Percentiles rank a stretch among this genome's conserved stretches.
Evolutionary conservation across 768 basidiomycete species (phyloP).

Genomic region (Russula olivacea): DNA sequence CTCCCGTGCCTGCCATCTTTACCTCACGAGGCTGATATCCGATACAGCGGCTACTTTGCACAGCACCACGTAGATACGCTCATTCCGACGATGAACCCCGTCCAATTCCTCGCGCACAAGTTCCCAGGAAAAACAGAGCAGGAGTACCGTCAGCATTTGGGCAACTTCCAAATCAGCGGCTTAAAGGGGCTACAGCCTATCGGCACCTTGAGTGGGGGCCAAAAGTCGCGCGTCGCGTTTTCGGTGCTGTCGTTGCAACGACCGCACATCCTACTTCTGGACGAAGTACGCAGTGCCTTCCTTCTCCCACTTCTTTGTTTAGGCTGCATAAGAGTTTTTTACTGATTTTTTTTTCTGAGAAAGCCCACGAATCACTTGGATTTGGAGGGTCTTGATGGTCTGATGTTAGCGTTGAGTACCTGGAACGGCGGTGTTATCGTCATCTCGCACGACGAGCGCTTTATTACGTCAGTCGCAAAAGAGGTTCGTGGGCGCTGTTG

Average conservation of each 20-base stretch:
- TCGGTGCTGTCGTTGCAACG: conserved; percentile 76
- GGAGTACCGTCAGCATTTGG: conserved; percentile 91
- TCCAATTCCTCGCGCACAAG: conserved; percentile 85
- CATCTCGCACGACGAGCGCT: conserved; percentile 93
- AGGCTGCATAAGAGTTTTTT: conserved; percentile 5
- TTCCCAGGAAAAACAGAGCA: conserved; percentile 96
- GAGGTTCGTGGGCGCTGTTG: conserved; percentile 46
- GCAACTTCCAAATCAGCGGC: conserved; percentile 95
- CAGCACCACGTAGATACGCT: conserved; percentile 95
- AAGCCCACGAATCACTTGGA: conserved; percentile 94
- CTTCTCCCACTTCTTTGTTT: not conserved
- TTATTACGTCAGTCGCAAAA: conserved; percentile 84
- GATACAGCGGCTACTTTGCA: conserved; percentile 80
- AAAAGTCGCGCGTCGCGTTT: conserved; percentile 94
- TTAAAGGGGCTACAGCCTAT: conserved; percentile 91
- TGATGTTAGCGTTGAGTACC: conserved; percentile 71
- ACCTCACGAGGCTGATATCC: not conserved
- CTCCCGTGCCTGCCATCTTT: not conserved
- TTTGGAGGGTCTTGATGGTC: conserved; percentile 95
- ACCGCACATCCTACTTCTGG: conserved; percentile 89
- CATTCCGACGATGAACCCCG: conserved; percentile 78
- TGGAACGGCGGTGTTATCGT: conserved; percentile 93
- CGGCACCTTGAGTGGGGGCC: conserved; percentile 89
- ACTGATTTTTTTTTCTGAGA: conserved; percentile 1
- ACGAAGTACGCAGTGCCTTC: conserved; percentile 61